Evolutionary conservation across 345 rosid species (phyloP), one percentile per base, ranked within the genome.

Genomic region (Rubroshorea leprosula): DNA sequence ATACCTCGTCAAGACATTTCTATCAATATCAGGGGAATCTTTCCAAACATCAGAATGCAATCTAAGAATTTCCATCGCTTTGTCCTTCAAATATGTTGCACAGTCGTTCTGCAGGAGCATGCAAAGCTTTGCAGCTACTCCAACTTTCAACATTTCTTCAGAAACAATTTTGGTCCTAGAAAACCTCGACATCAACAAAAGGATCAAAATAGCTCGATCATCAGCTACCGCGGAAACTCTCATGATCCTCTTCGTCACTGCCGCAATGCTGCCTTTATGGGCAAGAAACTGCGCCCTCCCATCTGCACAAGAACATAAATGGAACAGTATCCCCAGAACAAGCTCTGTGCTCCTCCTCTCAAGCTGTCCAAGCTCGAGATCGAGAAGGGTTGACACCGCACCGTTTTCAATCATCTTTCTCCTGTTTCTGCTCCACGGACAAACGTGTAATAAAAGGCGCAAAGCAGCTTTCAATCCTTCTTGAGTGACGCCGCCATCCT

Each of bases 301-400:
- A 1, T 83, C 76, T 0, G 95, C 90, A 12, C 82, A 73, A 19
- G 77, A 83, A 65, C 98, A 91, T 17, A 91, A 44, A 39, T 77
- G 75, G 60, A 66, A 69, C 49, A 91, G 23, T n/a, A 79, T 61
- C 6, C 87, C 83, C 7, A 85, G 49, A 43, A 68, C 70, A 7
- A 82, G 72, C 68, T 91, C 88, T 0, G 96, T 83, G 4, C 74
- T 85, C 67, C 58, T 70, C 55, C 35, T 76, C 13, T 71, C 79
- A 0, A 71, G 60, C 1, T 69, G 51, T 24, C 60, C 61, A 52
- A 84, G 52, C 70, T 87, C 96, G 8, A 90, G 69, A 57, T 87
- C 97, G 10, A 90, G 58, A n/a, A 87, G 87, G 62, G 73, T 73
- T 9, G 69, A 73, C 29, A 82, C 72, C 0, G 82, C 94, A 0